Base-by-base conservation (phyloP, 768 basidiomycete species). In the Termitomyces sp. region DNA sequence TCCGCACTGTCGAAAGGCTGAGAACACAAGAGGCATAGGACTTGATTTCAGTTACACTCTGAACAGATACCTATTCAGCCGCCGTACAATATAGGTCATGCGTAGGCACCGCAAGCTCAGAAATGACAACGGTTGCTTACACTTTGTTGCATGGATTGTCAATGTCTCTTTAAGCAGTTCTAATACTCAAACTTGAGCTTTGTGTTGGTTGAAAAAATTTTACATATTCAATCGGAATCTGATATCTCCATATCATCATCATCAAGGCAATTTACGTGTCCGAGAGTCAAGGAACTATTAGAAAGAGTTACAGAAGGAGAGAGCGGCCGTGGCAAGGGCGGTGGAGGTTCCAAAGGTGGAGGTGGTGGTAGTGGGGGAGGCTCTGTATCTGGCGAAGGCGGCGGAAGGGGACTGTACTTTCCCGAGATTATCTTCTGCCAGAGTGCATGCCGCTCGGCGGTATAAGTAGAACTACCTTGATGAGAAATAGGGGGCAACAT, bases 401-500 rank as follows among this genome's bases (percentile, higher is more conserved):
- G 69, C 53, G 55, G 69, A 42, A 63, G 48, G 14, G 47, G 35
- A 13, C 18, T 42, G n/a, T 18, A 22, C 1, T 33, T 22, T 4
- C 60, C 60, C 28, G 69, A 51, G 26, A 73, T 60, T 53, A 81
- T 72, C 42, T 63, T 63, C 24, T 72, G 66, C 79, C 79, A 81
- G 5, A 79, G 73, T 20, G 62, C 63, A 53, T 69, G 69, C 42
- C 76, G 72, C 28, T 78, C 76, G 14, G 68, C 69, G 4, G 78
- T 76, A n/a, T 72, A 64, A n/a, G 67, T 58, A 48, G 63, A 48
- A 61, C 59, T 61, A 55, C 61, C 63, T 44, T 62, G 50, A 47
- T 63, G 52, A 67, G 61, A 61, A 26, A 71, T 64, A 18, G 72
- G 68, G 4, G 75, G 76, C 20, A 83, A 72, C 26, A 64, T 60